Evolutionary conservation across 139 green algal genomes (phyloP).

Genomic region (Chlamydomonas sp.): DNA sequence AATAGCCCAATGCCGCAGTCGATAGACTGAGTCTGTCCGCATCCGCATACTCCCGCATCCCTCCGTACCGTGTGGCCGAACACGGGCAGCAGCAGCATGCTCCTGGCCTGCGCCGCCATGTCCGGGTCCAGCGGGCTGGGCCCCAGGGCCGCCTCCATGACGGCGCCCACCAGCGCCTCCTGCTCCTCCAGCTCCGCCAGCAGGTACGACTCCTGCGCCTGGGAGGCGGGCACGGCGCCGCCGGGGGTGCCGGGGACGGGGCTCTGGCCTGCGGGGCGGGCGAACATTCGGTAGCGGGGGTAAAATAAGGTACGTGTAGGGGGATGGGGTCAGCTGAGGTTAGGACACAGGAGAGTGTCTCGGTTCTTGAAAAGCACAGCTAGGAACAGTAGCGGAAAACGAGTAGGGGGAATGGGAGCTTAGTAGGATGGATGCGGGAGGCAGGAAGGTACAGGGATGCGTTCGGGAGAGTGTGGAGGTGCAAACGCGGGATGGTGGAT

Average conservation of each 20-base stretch:
- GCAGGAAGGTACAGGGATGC: not conserved
- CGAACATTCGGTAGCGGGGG: not conserved
- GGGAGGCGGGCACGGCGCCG: too few species aligned
- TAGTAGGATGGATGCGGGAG: not conserved
- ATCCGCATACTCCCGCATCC: not conserved
- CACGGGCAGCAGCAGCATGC: conserved; percentile 2
- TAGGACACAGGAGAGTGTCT: too few species aligned
- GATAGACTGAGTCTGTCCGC: not conserved
- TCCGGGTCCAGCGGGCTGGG: conserved; percentile 17
- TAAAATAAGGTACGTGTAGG: too few species aligned
- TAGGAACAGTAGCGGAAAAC: too few species aligned
- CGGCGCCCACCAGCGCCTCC: conserved; percentile 20
- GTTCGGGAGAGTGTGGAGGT: too few species aligned
- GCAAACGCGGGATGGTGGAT: too few species aligned
- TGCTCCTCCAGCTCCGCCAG: not conserved
- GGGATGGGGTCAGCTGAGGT: too few species aligned
- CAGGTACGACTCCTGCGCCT: conserved; percentile 25
- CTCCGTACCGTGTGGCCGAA: conserved; percentile 15
- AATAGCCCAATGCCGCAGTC: too few species aligned
- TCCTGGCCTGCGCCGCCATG: not conserved
- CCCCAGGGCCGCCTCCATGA: conserved; percentile 21
- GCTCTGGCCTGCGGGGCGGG: conserved; percentile 4
- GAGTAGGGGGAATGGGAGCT: not conserved
- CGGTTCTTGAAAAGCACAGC: too few species aligned
- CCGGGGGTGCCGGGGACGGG: not conserved